Evolutionary conservation across 345 rosid species (phyloP), one percentile per base, ranked within the genome.

Genomic region (Cardiospermum halicacabum): DNA sequence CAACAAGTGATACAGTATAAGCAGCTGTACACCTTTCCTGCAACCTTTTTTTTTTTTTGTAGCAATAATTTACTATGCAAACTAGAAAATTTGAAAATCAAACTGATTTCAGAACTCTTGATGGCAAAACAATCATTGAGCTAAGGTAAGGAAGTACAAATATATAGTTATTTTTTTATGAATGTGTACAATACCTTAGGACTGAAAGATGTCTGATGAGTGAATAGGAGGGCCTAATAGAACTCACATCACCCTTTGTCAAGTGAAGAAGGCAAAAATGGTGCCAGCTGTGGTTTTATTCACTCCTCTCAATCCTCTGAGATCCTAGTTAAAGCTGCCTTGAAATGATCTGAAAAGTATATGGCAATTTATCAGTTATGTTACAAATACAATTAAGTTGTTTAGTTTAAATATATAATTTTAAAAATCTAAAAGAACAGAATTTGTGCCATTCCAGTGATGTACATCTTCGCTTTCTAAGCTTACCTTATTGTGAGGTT

Each of bases 21-120:
- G 89, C 96, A 58, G 76, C 99, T 7, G 88, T 80, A 78, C 99
- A 95, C 75, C 99, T 87, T 83, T 95, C 99, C 99, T 95, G 89
- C 75, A 79, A 79, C 30, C 68, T 26, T 68, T 51, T 68, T 22
- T 43, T 28, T 24, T 27, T 25, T 48, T 18, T 2, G 37, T 45
- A 40, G n/a, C n/a, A n/a, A n/a, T n/a, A n/a, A n/a, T 45, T 32
- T 2, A 47, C 21, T 25, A 8, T 10, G 32, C 56, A 53, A 53
- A n/a, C 3, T 2, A 53, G 25, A 53, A 5, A n/a, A n/a, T n/a
- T n/a, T n/a, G n/a, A n/a, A n/a, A 24, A 25, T 11, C 0, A 3
- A 15, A 39, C 5, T 7, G 3, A n/a, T n/a, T n/a, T n/a, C n/a
- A n/a, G n/a, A n/a, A n/a, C n/a, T n/a, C n/a, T n/a, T n/a, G n/a